Evolutionary conservation across 2,329 filamentous ascomycete species (phyloP), one percentile per base, ranked within the genome.

Genomic region (Alternaria incomplexa): DNA sequence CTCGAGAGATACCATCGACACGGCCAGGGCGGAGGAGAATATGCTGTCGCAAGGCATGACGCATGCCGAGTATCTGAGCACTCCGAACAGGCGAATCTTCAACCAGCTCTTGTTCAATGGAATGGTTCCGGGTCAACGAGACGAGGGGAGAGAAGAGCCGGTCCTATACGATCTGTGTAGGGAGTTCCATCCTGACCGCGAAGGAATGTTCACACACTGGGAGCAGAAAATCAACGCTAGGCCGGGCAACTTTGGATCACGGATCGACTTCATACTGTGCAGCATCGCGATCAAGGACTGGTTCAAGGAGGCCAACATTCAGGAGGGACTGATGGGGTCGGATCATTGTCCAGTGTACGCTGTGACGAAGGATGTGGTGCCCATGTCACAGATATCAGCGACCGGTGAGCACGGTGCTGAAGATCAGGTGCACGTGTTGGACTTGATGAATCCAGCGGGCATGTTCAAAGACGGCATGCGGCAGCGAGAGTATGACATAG

Each of bases 191-290:
- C 91, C 92, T 1, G 81, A 83, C n/a, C 87, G 96, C 43, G 84
- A 85, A 65, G 93, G 93, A 64, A 98, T 99, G 96, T 98, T 93
- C 78, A 98, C 96, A 0, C 97, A 95, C 78, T 98, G 95, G 95
- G 93, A 98, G 67, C 94, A 93, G 54, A 94, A 92, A 77, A 91
- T 93, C 75, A 98, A 98, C 79, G 92, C 93, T n/a, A 86, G 96
- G n/a, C 95, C 95, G 4, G 93, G 92, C 3, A 98, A 98, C 77
- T 96, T 91, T 79, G 96, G 96, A 6, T 91, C 92, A 58, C 88
- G 96, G 36, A 98, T 98, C 71, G 96, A 99, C 79, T 98, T 97
- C 79, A 87, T 99, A 17, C 85, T 98, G 4, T 97, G 93, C 77
- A 96, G 89, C 67, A 84, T 90, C 44, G 86, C 87, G 36, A 91